These are phyloP conservation scores for Neofusicoccum parvum DNA, from an alignment of 2,329 filamentous ascomycete genomes.

Conservation along the genomic window DNA sequence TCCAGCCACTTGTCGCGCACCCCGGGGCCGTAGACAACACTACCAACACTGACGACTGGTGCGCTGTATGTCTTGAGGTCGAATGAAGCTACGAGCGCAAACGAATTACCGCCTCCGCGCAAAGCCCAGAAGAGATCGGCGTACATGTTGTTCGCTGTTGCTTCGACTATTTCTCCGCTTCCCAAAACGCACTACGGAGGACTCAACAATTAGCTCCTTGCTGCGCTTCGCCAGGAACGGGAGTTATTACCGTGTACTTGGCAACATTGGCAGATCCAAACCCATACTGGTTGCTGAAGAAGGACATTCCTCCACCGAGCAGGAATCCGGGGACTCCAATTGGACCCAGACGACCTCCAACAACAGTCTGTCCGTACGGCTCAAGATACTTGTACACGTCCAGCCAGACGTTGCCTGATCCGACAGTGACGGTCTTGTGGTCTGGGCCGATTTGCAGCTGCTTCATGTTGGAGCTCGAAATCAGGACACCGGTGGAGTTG, in stretches of 20 bases:
- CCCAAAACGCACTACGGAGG: background rate
- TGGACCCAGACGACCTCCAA: slow-evolving; percentile 31
- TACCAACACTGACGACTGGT: slow-evolving; percentile 23
- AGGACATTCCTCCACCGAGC: slow-evolving; percentile 32
- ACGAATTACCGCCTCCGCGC: slow-evolving; percentile 48
- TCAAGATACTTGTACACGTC: slow-evolving; percentile 34
- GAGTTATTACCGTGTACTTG: background rate
- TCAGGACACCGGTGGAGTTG: slow-evolving; percentile 23
- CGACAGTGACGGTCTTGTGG: slow-evolving; percentile 29
- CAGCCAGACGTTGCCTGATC: slow-evolving; percentile 33
- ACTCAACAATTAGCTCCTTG: background rate
- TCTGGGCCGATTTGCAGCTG: slow-evolving; percentile 28
- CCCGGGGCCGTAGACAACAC: slow-evolving; percentile 24
- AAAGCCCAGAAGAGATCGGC: slow-evolving; percentile 40
- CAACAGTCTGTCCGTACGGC: slow-evolving; percentile 25
- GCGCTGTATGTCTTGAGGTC: slow-evolving; percentile 25
- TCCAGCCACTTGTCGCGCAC: slow-evolving; percentile 25
- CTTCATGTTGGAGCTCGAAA: slow-evolving; percentile 28
- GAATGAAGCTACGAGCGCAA: slow-evolving; percentile 43
- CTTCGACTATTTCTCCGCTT: background rate
- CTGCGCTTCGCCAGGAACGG: too few species aligned
- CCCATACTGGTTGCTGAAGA: slow-evolving; percentile 26
- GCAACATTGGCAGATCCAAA: slow-evolving; percentile 24
- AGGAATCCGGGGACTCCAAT: slow-evolving; percentile 34
- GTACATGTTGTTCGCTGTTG: background rate